A percentile compares a stretch with the other conserved stretches of the same genome.
Evolutionary conservation across 2,329 filamentous ascomycete genomes (phyloP).

Genomic region (Aspergillus floridensis): DNA sequence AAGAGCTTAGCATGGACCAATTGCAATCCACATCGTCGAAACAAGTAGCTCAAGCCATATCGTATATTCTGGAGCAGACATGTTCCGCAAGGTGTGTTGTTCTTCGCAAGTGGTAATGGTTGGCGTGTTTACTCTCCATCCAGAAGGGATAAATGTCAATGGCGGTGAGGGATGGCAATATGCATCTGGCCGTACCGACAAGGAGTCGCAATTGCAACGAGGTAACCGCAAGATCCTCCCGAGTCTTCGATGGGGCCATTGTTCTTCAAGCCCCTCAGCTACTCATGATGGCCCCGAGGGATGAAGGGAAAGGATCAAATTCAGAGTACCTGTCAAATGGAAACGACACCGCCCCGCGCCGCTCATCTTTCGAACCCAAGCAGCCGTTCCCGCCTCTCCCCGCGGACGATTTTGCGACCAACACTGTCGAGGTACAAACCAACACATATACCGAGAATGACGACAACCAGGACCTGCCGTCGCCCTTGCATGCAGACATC

Average conservation of each 20-base stretch:
- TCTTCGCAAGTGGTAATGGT: too few relatives aligned
- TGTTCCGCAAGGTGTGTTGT: too few relatives aligned
- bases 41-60: too few relatives aligned
- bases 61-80: too few relatives aligned
- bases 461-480: constrained; percentile 30
- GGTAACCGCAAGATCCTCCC: background rate
- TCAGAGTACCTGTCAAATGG: constrained; percentile 6
- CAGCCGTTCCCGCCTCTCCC: constrained; percentile 35
- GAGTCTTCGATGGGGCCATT: background rate
- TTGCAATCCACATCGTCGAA: too few relatives aligned
- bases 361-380: constrained; percentile 28
- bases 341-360: constrained; percentile 5
- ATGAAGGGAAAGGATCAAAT: constrained; percentile 4
- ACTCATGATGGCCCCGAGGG: constrained; percentile 15
- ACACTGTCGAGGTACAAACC: constrained; percentile 11
- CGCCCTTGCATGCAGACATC: constrained; percentile 28
- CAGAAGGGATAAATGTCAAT: too few relatives aligned
- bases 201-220: background rate
- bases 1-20: too few relatives aligned
- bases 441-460: constrained; percentile 21
- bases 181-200: background rate
- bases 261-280: background rate
- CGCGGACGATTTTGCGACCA: constrained; percentile 23
- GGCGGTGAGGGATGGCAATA: background rate
- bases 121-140: too few relatives aligned